Evolutionary conservation across 495 filamentous ascomycete species (phyloP), one percentile per base, ranked within the genome.

Genomic region (Pyrenula aspistea): DNA sequence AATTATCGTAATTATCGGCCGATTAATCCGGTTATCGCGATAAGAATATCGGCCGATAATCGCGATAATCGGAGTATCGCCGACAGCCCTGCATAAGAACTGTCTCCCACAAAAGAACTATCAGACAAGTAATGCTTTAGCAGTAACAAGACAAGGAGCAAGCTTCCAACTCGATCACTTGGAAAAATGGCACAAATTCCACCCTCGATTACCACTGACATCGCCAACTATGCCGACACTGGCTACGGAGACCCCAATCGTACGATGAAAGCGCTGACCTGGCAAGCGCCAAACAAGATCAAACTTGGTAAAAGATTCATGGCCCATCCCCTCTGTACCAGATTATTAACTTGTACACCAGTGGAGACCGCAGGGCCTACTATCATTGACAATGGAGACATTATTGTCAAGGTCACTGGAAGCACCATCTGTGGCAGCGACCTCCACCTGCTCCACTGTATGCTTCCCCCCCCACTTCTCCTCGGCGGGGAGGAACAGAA

Each of bases 351-450:
- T 56, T 24, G 49, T 22, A 24, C 11, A 22, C 22, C 52, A 67
- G 73, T 77, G 56, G 74, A 83, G 3, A 71, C 73, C 1, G 72
- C 79, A 1, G 83, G 81, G 59, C 85, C 86, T 4, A 74, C 69
- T 49, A 73, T 89, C 57, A 64, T 84, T 53, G 84, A 89, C 60
- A 74, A 80, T 53, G 65, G 70, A 52, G 87, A 91, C 62, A 85
- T 87, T 11, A 86, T 91, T 58, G 68, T 89, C 48, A 86, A 83
- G 56, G 79, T 91, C 31, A 90, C 87, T 1, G 85, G 86, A 2
- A 80, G 71, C 56, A 90, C 86, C 2, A 78, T 91, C 54, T 91
- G 87, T 67, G 87, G 87, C 4, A 81, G 74, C 54, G 87, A 91
- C 61, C 72, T 90, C 12, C 87, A 90, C 60, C 71, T 90, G 42